phyloP scores from a whole-genome alignment of 257 asterid species.

The Verbascum thapsus region DNA sequence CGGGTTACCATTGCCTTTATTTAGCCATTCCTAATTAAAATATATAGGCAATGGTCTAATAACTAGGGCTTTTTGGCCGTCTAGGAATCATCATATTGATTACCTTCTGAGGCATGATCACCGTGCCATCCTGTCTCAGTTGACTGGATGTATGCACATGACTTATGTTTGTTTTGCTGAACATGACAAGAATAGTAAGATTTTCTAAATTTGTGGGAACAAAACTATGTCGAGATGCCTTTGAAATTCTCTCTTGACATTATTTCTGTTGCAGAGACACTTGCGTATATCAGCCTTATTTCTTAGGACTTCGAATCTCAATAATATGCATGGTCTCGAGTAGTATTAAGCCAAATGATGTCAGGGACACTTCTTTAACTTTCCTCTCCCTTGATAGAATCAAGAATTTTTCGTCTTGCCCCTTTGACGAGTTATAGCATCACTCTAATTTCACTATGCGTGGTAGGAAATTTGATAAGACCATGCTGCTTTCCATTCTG shows the following conservation, averaged over 20 bases:
- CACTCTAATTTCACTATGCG: not conserved
- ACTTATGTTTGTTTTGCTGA: not conserved
- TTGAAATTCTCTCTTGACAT: not conserved
- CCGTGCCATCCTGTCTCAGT: constrained; percentile 9
- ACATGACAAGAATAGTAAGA: constrained; percentile 2
- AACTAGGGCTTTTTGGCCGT: not conserved
- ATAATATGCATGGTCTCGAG: not conserved
- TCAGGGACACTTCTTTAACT: not conserved
- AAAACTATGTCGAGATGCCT: not conserved
- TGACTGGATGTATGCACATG: not conserved
- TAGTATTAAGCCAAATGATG: not conserved
- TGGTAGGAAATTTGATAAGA: not conserved
- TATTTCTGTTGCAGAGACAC: constrained; percentile 2
- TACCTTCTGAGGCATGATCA: not conserved
- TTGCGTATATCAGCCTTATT: constrained; percentile 1
- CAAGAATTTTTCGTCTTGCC: not conserved
- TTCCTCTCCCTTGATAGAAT: not conserved
- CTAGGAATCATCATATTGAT: not conserved
- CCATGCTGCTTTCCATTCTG: not conserved
- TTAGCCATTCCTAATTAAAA: constrained; percentile 4
- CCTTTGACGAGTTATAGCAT: too few species aligned
- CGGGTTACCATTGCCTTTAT: not conserved
- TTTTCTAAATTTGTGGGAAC: not conserved
- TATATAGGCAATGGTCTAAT: constrained; percentile 2
- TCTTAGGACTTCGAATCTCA: not conserved